Base-by-base conservation (phyloP, 306 rosid genomes). In the Senna tora region DNA sequence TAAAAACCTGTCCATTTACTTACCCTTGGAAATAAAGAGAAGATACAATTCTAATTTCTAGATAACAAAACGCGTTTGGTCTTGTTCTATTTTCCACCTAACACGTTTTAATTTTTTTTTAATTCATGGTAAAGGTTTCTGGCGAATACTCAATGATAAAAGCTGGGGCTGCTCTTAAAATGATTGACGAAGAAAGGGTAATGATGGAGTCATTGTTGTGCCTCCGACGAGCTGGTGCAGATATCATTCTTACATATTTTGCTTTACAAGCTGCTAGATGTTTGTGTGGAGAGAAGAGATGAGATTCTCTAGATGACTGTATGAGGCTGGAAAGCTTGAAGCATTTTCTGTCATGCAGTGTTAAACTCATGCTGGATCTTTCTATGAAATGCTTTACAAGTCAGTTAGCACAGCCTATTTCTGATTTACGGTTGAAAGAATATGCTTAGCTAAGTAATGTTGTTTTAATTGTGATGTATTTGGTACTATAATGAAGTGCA, bases 111-210 rank as follows among this genome's bases (percentile, higher is more conserved):
- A 54, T 12, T 49, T 39, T 58, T 43, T 49, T 52, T 75, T 67
- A 25, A 39, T 49, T 69, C 13, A 25, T 64, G 55, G 21, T 45
- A 62, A 41, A 95, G 99, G 99, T 95, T 59, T 95, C 99, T 21
- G 99, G 99, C n/a, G 97, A 91, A 75, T 95, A 91, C 65, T 88
- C 99, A 2, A 95, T 91, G 96, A 91, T 91, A 72, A 91, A 95
- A 80, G 99, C 96, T 7, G 96, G 89, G 2, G 96, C 89, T 30
- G 87, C 87, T 19, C 92, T 89, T 2, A 88, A 89, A 77, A 91
- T 89, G 99, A 89, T 91, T 28, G 99, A 91, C 1, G 99, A 95
- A 80, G 92, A 95, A 65, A 86, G 77, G 73, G 99, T 95, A 49
- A 91, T 95, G 99, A 66, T 95, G 91, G 99, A 94, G 66, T 94